phyloP scores from a whole-genome alignment of 2,329 filamentous ascomycete genomes.

The Sphaerulina vaccinii region DNA sequence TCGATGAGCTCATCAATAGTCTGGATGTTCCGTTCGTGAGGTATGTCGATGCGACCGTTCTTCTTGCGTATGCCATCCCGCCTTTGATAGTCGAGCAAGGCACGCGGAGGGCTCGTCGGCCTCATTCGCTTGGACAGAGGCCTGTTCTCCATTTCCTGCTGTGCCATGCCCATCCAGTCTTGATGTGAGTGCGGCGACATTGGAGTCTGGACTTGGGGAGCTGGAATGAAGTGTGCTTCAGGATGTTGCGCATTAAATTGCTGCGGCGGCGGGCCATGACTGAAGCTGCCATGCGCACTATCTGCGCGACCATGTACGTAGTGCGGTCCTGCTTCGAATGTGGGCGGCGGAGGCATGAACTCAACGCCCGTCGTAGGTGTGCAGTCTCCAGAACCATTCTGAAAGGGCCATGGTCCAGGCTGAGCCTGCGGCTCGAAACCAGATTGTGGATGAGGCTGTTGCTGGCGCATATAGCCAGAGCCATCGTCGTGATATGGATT shows the following conservation, averaged over 20 bases:
- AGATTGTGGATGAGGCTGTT: conserved; percentile 47
- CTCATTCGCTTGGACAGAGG: conserved; percentile 57
- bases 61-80: conserved; percentile 96
- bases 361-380: conserved; percentile 74
- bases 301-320: conserved; percentile 30
- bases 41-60: conserved; percentile 97
- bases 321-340: conserved; percentile 38
- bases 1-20: conserved; percentile 94
- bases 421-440: conserved; percentile 63
- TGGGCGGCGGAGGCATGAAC: conserved; percentile 44
- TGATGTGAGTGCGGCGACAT: conserved; percentile 64
- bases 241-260: conserved; percentile 40
- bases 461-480: conserved; percentile 26
- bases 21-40: conserved; percentile 83
- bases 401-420: conserved; percentile 57
- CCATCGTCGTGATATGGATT: conserved; percentile 28
- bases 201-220: conserved; percentile 54
- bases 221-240: conserved; percentile 46
- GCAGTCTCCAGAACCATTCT: conserved; percentile 66
- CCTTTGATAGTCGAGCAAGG: conserved; percentile 48
- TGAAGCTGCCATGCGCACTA: conserved; percentile 40
- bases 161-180: conserved; percentile 55
- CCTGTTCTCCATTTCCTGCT: conserved; percentile 51
- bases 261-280: conserved; percentile 41
- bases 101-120: conserved; percentile 63